Evolutionary conservation across 2,329 filamentous ascomycete genomes (phyloP), one percentile per base, ranked within the genome.

Genomic region (Pseudogymnoascus sp.): DNA sequence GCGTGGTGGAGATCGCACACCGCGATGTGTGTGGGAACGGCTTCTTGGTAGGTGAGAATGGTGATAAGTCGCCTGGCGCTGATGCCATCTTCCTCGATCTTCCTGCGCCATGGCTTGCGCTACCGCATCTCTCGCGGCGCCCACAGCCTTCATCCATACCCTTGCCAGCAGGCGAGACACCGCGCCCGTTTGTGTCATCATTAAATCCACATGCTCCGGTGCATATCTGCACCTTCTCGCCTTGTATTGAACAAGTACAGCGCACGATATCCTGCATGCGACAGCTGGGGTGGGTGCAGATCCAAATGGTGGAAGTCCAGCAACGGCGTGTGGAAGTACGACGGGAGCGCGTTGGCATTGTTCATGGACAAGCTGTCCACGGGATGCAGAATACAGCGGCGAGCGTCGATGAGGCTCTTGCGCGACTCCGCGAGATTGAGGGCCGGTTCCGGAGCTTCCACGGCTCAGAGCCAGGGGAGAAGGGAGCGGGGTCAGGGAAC

Each of bases 181-280:
- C 65, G 10, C 62, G 66, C 35, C 74, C 76, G 43, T 86, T 82
- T 77, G 72, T 81, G 14, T 87, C 84, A 0, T 81, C 84, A 0
- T 80, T 97, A 10, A 87, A 94, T 67, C 86, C 90, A 0, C 80
- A 81, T n/a, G 81, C 83, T 43, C 82, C 88, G 4, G 84, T 88
- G 1, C 83, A 94, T 71, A 83, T 99, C 62, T 99, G 94, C 78
- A 95, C 92, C 0, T 99, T 99, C 77, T 95, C 90, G 1, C 94
- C 94, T 0, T 99, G 94, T 75, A 95, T 99, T 67, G 94, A 99
- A 76, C 94, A 99, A 77, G 93, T 95, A 21, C 91, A 89, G 61
- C 85, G 87, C 62, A 97, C 94, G 0, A 87, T 96, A 61, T 88
- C 90, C 10, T 84, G 85, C 11, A 82, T 99, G 74, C 87, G 93